A percentile compares a stretch with the other conserved stretches of the same genome.
These are phyloP conservation scores for Cutaneotrichosporon daszewskae DNA, from an alignment of 1,284 basidiomycete genomes.

Conservation along the genomic window DNA sequence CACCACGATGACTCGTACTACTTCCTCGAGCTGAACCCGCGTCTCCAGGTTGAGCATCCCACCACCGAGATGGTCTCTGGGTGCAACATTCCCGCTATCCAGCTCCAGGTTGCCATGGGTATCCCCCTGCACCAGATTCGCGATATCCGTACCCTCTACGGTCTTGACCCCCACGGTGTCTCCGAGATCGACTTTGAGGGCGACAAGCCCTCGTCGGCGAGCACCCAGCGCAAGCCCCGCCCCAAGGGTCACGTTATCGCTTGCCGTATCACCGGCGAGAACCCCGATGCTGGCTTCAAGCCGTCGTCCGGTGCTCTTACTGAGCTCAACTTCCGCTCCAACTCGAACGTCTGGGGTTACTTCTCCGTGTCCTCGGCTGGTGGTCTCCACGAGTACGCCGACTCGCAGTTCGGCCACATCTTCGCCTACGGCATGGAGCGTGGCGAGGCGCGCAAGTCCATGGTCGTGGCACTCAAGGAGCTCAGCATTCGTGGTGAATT, in stretches of 20 bases:
- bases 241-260: constrained; percentile 99
- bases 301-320: constrained; percentile 94
- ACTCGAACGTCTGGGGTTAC: constrained; percentile 99
- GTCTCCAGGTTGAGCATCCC: constrained; percentile 98
- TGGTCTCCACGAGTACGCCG: constrained; percentile 97
- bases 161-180: constrained; percentile 76
- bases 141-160: constrained; percentile 94
- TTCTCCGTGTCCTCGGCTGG: constrained; percentile 95
- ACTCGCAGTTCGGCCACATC: constrained; percentile 98
- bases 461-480: constrained; percentile 99
- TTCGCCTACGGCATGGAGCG: constrained; percentile 98
- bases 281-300: constrained; percentile 99
- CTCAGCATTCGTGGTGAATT: constrained; percentile 98
- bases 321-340: constrained; percentile 98
- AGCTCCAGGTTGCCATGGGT: constrained; percentile 98
- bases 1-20: constrained; percentile 89
- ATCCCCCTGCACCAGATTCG: constrained; percentile 92
- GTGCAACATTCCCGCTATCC: constrained; percentile 95
- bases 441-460: constrained; percentile 92
- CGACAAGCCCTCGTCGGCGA: constrained; percentile 74
- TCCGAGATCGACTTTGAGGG: constrained; percentile 98
- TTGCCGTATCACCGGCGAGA: constrained; percentile 98
- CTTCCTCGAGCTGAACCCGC: constrained; percentile 98
- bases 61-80: constrained; percentile 99
- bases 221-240: constrained; percentile 87